These are phyloP conservation scores for Scedosporium dehoogii DNA, from an alignment of 2,329 filamentous ascomycete species.

Conservation along the genomic window DNA sequence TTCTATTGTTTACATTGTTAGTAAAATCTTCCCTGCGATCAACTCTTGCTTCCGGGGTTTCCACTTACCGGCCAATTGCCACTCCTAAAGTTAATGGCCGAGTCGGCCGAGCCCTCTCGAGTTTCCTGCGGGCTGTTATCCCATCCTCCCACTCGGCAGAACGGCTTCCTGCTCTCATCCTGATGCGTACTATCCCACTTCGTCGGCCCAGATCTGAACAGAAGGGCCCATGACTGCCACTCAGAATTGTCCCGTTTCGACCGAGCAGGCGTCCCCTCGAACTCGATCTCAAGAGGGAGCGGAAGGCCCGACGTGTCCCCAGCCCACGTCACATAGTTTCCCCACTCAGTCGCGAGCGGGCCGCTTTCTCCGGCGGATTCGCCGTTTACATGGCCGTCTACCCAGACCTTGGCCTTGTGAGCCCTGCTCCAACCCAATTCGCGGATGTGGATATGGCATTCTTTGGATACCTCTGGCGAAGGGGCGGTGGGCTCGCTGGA, in stretches of 20 bases:
- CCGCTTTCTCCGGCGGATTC: not conserved
- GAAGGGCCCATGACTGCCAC: not conserved
- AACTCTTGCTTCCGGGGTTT: too few relatives aligned
- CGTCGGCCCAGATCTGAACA: not conserved
- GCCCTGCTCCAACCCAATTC: not conserved
- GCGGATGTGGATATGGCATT: not conserved
- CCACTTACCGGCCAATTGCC: not conserved
- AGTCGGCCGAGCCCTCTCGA: not conserved
- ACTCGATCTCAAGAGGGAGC: not conserved
- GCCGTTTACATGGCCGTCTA: not conserved
- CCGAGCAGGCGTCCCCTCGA: not conserved
- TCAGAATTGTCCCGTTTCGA: not conserved
- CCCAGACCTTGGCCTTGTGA: not conserved
- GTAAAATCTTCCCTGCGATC: not conserved
- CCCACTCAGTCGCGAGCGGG: not conserved
- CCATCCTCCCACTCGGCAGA: not conserved
- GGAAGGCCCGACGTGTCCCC: not conserved
- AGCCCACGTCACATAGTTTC: not conserved
- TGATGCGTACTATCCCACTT: not conserved
- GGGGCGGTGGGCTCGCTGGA: too few relatives aligned
- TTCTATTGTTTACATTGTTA: not conserved
- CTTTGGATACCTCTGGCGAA: not conserved
- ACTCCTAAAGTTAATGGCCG: not conserved
- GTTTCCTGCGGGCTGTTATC: not conserved
- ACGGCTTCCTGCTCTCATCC: not conserved